Percentiles rank a stretch among this genome's conserved stretches.
Evolutionary conservation across 2,329 filamentous ascomycete genomes (phyloP).

Genomic region (Cryphonectria nitschkei): DNA sequence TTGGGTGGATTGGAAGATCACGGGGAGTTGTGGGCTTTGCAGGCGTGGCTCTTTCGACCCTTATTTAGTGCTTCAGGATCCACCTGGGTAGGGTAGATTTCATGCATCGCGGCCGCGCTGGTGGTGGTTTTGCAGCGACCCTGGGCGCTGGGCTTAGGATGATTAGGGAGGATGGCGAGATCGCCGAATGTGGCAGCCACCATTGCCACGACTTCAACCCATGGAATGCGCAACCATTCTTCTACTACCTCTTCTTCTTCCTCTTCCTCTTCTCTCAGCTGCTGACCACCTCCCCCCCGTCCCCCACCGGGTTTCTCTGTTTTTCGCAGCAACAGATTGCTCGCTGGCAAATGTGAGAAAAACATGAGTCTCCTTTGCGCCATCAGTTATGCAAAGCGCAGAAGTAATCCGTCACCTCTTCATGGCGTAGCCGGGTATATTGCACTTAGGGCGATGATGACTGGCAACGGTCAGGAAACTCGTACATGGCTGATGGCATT

Average conservation of each 20-base stretch:
- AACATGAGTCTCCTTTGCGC: background rate
- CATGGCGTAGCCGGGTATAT: background rate
- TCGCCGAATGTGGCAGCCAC: conserved; percentile 6
- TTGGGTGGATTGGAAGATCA: background rate
- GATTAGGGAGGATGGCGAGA: conserved; percentile 1
- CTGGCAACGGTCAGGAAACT: background rate
- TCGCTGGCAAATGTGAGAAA: background rate
- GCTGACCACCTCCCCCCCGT: background rate
- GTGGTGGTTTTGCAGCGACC: conserved; percentile 4
- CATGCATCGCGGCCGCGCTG: conserved; percentile 3
- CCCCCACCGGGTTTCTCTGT: background rate
- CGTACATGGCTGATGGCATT: background rate
- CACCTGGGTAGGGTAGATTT: conserved; percentile 10
- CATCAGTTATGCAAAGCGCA: background rate
- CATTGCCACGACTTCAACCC: background rate
- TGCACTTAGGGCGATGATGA: background rate
- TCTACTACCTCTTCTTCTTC: background rate
- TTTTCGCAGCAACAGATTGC: background rate
- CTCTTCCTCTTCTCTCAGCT: background rate
- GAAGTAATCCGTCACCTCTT: background rate
- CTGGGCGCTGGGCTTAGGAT: background rate
- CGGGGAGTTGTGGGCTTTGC: conserved; percentile 8
- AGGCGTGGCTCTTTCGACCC: background rate
- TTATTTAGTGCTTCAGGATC: conserved; percentile 1
- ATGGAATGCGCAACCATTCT: conserved; percentile 6